A percentile compares a stretch with the other conserved stretches of the same genome.
phyloP scores from a whole-genome alignment of 2,329 filamentous ascomycete species.

The Aureobasidium sp. region DNA sequence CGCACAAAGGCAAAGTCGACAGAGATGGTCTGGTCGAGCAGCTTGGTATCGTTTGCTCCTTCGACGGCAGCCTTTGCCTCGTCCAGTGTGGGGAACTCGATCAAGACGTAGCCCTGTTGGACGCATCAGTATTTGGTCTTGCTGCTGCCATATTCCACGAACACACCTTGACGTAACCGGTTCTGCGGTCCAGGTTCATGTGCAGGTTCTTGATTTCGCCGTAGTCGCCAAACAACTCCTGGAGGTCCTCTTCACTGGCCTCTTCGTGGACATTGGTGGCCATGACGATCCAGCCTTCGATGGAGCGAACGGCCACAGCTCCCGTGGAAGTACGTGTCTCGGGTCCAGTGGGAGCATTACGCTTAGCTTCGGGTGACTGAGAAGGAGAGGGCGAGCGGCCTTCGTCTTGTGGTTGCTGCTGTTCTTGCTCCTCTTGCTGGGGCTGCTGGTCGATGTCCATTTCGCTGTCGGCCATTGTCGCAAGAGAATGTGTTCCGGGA shows the following conservation, averaged over 20 bases:
- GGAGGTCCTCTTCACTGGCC: slow-evolving; percentile 73
- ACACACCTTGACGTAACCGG: slow-evolving; percentile 77
- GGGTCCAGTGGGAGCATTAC: slow-evolving; percentile 29
- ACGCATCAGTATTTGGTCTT: not conserved
- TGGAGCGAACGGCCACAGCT: slow-evolving; percentile 75
- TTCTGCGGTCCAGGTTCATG: slow-evolving; percentile 72
- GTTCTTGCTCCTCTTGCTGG: slow-evolving; percentile 23
- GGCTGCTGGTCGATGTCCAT: slow-evolving; percentile 50
- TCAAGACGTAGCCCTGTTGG: slow-evolving; percentile 69
- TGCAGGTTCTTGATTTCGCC: slow-evolving; percentile 85
- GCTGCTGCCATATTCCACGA: not conserved
- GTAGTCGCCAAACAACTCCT: slow-evolving; percentile 75
- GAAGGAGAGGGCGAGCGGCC: slow-evolving; percentile 21
- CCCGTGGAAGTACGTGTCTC: slow-evolving; percentile 67
- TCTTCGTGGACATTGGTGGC: slow-evolving; percentile 86
- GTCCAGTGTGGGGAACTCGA: slow-evolving; percentile 72
- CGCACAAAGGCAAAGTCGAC: slow-evolving; percentile 84
- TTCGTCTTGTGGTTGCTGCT: not conserved
- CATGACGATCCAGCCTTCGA: slow-evolving; percentile 84
- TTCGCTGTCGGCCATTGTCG: slow-evolving; percentile 34
- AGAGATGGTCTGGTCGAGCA: slow-evolving; percentile 72
- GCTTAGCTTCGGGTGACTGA: not conserved
- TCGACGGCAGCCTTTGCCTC: slow-evolving; percentile 79
- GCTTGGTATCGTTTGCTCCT: slow-evolving; percentile 66
- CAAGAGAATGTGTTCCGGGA: not conserved